These are phyloP conservation scores for Tympanopsis confertula DNA, from an alignment of 2,329 filamentous ascomycete genomes.

Conservation along the genomic window DNA sequence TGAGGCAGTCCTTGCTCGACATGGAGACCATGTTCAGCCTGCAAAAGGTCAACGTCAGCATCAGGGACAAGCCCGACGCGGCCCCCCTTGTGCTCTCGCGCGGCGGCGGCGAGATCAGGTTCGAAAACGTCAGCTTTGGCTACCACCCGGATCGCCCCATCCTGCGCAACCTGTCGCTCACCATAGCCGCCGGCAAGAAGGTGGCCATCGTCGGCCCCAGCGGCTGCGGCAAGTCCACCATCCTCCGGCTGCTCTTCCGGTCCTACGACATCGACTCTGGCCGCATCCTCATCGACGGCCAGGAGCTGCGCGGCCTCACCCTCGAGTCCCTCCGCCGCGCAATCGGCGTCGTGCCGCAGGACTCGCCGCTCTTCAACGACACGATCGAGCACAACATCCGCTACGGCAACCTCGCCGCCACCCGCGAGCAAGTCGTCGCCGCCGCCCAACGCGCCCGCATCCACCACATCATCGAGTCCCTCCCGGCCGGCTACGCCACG, in stretches of 20 bases:
- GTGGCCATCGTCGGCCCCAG: conserved; percentile 90
- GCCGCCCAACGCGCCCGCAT: conserved; percentile 77
- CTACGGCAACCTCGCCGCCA: conserved; percentile 74
- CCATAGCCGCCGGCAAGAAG: conserved; percentile 90
- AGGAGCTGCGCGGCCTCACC: conserved; percentile 75
- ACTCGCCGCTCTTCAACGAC: conserved; percentile 94
- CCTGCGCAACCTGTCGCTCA: conserved; percentile 70
- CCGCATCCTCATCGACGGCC: conserved; percentile 80
- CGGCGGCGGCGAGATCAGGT: conserved; percentile 75
- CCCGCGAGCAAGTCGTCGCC: conserved; percentile 58
- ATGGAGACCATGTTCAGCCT: conserved; percentile 98
- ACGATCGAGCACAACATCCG: conserved; percentile 91
- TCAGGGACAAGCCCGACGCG: conserved; percentile 67
- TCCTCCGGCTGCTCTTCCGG: conserved; percentile 81
- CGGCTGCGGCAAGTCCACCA: conserved; percentile 91
- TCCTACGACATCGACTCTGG: conserved; percentile 84
- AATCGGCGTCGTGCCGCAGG: conserved; percentile 93
- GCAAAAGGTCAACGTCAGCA: conserved; percentile 86
- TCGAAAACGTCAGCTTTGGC: conserved; percentile 90
- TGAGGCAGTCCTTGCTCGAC: conserved; percentile 85
- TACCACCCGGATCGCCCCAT: conserved; percentile 83
- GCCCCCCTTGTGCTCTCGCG: conserved; percentile 54
- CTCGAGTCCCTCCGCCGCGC: conserved; percentile 71
- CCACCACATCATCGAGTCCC: conserved; percentile 66
- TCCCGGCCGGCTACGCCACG: conserved; percentile 81